Conservation (phyloP, 2,329 filamentous ascomycete genomes). For the Corynespora cassiicola region DNA sequence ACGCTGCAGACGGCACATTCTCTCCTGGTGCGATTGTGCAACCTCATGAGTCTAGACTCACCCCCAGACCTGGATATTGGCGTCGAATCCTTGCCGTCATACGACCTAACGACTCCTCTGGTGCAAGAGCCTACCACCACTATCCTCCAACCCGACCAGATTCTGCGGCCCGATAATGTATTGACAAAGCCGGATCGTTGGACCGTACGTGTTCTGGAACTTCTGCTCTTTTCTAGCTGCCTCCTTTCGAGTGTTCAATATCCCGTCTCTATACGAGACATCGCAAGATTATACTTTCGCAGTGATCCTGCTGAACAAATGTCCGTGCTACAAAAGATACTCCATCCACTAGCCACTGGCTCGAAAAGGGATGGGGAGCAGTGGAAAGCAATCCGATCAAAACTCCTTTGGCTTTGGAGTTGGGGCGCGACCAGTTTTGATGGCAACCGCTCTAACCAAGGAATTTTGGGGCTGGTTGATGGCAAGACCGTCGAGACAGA, state of each 20-base stretch:
- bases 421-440: slow-evolving; percentile 66
- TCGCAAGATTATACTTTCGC: slow-evolving; percentile 68
- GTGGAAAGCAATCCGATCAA: slow-evolving; percentile 60
- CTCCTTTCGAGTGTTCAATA: slow-evolving; percentile 50
- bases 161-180: slow-evolving; percentile 67
- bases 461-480: slow-evolving; percentile 65
- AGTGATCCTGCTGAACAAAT: slow-evolving; percentile 71
- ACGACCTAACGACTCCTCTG: slow-evolving; percentile 44
- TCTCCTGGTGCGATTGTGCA: slow-evolving; percentile 65
- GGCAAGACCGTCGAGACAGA: slow-evolving; percentile 71
- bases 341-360: slow-evolving; percentile 60
- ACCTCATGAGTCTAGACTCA: slow-evolving; percentile 66
- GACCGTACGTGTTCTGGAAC: slow-evolving; percentile 67
- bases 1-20: slow-evolving; percentile 67
- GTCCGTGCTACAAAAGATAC: slow-evolving; percentile 63
- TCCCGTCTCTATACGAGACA: slow-evolving; percentile 48
- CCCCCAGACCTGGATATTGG: slow-evolving; percentile 55
- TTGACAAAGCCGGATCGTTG: slow-evolving; percentile 67
- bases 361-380: slow-evolving; percentile 65
- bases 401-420: slow-evolving; percentile 75
- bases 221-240: slow-evolving; percentile 62
- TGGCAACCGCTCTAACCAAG: slow-evolving; percentile 48
- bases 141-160: slow-evolving; percentile 48
- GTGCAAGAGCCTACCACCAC: slow-evolving; percentile 38
- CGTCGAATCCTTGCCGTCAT: slow-evolving; percentile 51